Conservation (phyloP, 2,329 filamentous ascomycete species). For the Hymenoscyphus fraxineus region DNA sequence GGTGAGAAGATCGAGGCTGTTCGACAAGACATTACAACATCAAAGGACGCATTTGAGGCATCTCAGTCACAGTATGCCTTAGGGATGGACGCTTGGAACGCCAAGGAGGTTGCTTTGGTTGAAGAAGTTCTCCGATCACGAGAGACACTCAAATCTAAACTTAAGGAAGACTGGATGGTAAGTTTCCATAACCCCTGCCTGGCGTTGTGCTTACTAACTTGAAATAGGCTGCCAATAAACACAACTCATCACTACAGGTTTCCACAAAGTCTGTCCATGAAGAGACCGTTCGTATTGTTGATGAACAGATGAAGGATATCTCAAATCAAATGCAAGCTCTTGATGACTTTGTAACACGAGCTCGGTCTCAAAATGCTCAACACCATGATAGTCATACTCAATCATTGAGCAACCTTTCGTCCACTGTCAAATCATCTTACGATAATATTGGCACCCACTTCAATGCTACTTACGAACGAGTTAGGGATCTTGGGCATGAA, state of each 20-base stretch:
- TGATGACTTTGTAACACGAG: conserved; percentile 83
- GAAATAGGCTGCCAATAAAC: conserved; percentile 63
- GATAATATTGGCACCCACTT: conserved; percentile 67
- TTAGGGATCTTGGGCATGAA: conserved; percentile 65
- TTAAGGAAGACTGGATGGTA: conserved; percentile 84
- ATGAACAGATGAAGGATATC: conserved; percentile 83
- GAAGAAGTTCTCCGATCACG: conserved; percentile 69
- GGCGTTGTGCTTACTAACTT: conserved; percentile 12
- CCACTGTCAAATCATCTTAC: conserved; percentile 70
- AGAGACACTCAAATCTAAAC: conserved; percentile 73
- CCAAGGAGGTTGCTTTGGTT: conserved; percentile 64
- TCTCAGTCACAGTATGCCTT: conserved; percentile 63
- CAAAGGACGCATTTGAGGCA: conserved; percentile 61
- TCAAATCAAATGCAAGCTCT: conserved; percentile 84
- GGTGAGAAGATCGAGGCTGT: conserved; percentile 59
- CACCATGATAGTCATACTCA: conserved; percentile 68
- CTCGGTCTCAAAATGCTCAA: conserved; percentile 72
- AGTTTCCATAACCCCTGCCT: conserved; percentile 36
- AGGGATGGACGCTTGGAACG: conserved; percentile 71
- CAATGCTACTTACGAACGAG: conserved; percentile 62
- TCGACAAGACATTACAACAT: conserved; percentile 60
- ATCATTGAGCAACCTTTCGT: conserved; percentile 64
- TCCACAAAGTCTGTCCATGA: conserved; percentile 85
- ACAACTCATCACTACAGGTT: conserved; percentile 77
- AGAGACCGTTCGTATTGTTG: conserved; percentile 84